These are phyloP conservation scores for Tothia fuscella DNA, from an alignment of 2,329 filamentous ascomycete genomes.

Conservation along the genomic window DNA sequence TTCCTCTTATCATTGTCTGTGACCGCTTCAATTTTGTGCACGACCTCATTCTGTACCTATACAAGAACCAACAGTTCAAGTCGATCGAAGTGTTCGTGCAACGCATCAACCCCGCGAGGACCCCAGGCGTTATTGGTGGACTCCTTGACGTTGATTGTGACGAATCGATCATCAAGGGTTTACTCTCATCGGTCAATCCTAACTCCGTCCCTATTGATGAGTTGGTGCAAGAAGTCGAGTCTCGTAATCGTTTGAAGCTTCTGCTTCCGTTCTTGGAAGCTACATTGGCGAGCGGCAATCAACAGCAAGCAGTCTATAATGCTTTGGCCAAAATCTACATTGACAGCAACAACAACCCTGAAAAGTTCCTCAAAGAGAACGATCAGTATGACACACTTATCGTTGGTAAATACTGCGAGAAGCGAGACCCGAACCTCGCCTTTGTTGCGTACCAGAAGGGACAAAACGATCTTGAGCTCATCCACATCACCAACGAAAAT, in stretches of 20 bases:
- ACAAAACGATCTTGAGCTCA: constrained; percentile 91
- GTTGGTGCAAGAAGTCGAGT: constrained; percentile 88
- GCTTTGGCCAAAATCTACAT: constrained; percentile 99
- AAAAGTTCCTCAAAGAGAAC: constrained; percentile 95
- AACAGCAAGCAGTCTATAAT: constrained; percentile 94
- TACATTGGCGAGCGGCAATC: constrained; percentile 77
- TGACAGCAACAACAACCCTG: constrained; percentile 94
- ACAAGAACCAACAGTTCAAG: constrained; percentile 98
- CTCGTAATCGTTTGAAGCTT: constrained; percentile 87
- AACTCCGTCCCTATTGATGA: constrained; percentile 85
- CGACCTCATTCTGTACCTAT: constrained; percentile 88
- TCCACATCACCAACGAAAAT: constrained; percentile 98
- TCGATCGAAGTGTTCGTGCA: constrained; percentile 98
- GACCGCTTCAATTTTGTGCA: constrained; percentile 99
- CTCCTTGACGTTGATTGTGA: constrained; percentile 95
- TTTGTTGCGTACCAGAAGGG: constrained; percentile 95
- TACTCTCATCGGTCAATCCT: constrained; percentile 74
- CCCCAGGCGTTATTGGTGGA: constrained; percentile 85
- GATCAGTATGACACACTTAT: constrained; percentile 86
- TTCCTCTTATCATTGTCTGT: constrained; percentile 95
- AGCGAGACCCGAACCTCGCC: constrained; percentile 89
- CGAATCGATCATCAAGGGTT: constrained; percentile 86
- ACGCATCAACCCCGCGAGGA: constrained; percentile 82
- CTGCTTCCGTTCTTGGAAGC: constrained; percentile 92
- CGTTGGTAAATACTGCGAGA: constrained; percentile 97